These are phyloP conservation scores for Colletotrichum melonis DNA, from an alignment of 2,329 filamentous ascomycete genomes.

Conservation along the genomic window DNA sequence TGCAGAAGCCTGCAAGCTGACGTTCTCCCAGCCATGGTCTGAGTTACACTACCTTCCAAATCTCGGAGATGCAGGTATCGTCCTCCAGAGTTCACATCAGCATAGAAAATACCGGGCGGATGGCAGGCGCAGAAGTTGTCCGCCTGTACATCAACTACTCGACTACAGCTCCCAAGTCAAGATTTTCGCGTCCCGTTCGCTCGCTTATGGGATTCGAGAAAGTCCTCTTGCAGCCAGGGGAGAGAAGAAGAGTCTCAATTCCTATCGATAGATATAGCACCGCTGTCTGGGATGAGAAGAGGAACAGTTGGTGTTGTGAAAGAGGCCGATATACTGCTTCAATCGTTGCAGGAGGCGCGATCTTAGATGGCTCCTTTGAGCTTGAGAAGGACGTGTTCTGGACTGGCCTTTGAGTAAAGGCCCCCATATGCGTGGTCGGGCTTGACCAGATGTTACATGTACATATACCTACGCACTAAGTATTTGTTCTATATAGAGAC, in stretches of 20 bases:
- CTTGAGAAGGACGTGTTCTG: constrained; percentile 74
- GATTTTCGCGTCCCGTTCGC: constrained; percentile 60
- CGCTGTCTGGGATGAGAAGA: constrained; percentile 77
- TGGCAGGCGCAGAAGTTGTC: constrained; percentile 57
- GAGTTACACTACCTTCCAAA: constrained; percentile 74
- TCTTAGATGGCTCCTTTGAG: constrained; percentile 63
- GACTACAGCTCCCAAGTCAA: constrained; percentile 51
- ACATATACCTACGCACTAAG: background rate
- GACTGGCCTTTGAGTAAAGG: constrained; percentile 64
- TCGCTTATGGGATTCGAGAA: constrained; percentile 70
- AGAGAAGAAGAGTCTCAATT: constrained; percentile 66
- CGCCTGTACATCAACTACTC: constrained; percentile 59
- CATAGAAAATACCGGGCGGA: constrained; percentile 65
- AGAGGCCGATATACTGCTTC: constrained; percentile 72
- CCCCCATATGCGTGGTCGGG: background rate
- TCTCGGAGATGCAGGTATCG: constrained; percentile 55
- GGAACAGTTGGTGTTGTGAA: constrained; percentile 74
- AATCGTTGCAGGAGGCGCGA: constrained; percentile 59
- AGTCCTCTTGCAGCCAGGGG: constrained; percentile 67
- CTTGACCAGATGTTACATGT: no score
- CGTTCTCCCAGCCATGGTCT: constrained; percentile 66
- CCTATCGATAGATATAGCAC: constrained; percentile 71
- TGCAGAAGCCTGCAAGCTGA: background rate
- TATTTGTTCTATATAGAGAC: no score
- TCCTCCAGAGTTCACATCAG: constrained; percentile 54